Percentiles rank a stretch among this genome's conserved stretches.
Conservation (phyloP, 176 grass and related monocot genomes). For the Oryza meyeriana region DNA sequence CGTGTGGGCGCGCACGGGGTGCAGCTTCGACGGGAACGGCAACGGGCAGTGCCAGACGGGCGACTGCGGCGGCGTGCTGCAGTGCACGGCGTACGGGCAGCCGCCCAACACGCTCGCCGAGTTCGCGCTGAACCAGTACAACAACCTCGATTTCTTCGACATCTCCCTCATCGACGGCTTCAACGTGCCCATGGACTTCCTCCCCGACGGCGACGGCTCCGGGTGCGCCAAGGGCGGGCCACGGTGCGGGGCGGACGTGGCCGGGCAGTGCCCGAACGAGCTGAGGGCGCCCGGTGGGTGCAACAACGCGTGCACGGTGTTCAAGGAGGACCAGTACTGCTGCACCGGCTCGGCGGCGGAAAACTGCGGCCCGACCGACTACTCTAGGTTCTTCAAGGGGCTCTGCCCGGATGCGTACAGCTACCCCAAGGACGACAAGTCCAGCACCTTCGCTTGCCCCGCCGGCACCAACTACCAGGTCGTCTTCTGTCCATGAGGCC, state of each 20-base stretch:
- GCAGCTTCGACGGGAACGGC: slow-evolving; percentile 48
- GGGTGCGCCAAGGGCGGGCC: slow-evolving; percentile 43
- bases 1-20: slow-evolving; percentile 50
- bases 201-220: slow-evolving; percentile 23
- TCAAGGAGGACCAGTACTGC: slow-evolving; percentile 40
- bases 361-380: slow-evolving; percentile 31
- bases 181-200: slow-evolving; percentile 63
- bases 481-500: slow-evolving; percentile 50
- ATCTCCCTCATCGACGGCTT: slow-evolving; percentile 60
- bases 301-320: slow-evolving; percentile 45
- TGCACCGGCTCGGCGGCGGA: not conserved
- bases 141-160: slow-evolving; percentile 38
- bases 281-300: slow-evolving; percentile 35
- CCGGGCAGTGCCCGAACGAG: slow-evolving; percentile 31
- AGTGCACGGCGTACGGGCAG: slow-evolving; percentile 21
- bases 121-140: slow-evolving; percentile 39
- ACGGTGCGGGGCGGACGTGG: slow-evolving; percentile 11
- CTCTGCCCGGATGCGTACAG: slow-evolving; percentile 42
- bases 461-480: slow-evolving; percentile 42
- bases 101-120: slow-evolving; percentile 50
- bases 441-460: slow-evolving; percentile 42
- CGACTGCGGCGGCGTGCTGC: slow-evolving; percentile 48
- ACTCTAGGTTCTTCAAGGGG: slow-evolving; percentile 48
- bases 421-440: slow-evolving; percentile 40
- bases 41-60: slow-evolving; percentile 44